Base-by-base conservation (phyloP, 768 basidiomycete species). In the Pisolithus microcarpus region DNA sequence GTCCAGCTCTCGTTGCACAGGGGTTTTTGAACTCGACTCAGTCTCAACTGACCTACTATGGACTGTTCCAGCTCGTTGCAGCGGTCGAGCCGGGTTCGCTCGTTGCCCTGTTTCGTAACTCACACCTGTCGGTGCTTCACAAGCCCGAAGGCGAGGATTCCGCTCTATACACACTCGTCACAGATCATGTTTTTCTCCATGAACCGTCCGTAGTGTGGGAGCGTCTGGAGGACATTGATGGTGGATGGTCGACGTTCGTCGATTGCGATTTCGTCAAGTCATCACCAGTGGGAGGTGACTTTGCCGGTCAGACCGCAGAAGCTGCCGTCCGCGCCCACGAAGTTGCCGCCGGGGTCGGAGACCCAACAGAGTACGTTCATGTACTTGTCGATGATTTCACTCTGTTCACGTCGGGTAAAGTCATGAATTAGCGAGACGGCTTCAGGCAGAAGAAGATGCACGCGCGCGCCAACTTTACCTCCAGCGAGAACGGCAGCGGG, bases 121-220 rank as follows among this genome's bases (percentile, higher is more conserved):
- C 90, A 0, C 93, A 95, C 62, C 80, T 96, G 13, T 85, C 86
- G 0, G 92, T 95, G 8, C 72, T 96, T 2, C 87, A 91, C 72
- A 89, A 85, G 52, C 68, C 72, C 52, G 47, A 46, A 0, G 61
- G 61, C 5, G 66, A 71, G 23, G 71, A 69, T 28, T 51, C 76
- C 0, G 75, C 80, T 5, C 71, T 96, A 7, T 94, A 90, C 64
- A 80, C 81, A 1, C 83, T 96, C 54, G 90, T 85, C 11, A 93
- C 93, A 0, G 93, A 96, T 65, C 76, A 87, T 38, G 80, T 83
- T 16, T 92, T 96, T 64, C 68, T 84, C 2, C 65, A 79, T 51
- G 92, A 95, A 63, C 73, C 82, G 0, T 80, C 80, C 16, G 80
- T 95, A 23, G 85, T 93, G 3, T 96, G 93, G 93, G 93, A 96